A percentile compares a stretch with the other conserved stretches of the same genome.
phyloP scores from a whole-genome alignment of 345 rosid genomes.

The Tarenaya hassleriana region DNA sequence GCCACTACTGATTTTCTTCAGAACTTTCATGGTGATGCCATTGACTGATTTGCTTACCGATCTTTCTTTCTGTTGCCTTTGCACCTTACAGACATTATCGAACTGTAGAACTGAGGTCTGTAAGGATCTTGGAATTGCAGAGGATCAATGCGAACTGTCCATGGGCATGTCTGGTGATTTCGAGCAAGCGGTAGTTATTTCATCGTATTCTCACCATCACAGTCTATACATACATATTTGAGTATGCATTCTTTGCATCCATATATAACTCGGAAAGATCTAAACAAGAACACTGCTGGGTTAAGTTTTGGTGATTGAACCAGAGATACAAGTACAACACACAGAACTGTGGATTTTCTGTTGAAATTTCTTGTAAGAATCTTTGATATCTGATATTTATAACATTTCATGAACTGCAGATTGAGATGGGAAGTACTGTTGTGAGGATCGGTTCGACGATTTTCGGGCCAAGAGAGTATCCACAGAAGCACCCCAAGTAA shows the following conservation, averaged over 20 bases:
- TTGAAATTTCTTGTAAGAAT: too few species aligned
- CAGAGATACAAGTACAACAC: too few species aligned
- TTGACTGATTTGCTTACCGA: conserved; percentile 3
- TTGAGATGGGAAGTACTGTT: conserved; percentile 85
- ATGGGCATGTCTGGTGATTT: conserved; percentile 98
- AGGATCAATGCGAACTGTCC: conserved; percentile 74
- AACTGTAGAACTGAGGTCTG: conserved; percentile 73
- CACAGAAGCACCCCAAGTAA: conserved; percentile 34
- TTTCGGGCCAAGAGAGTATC: conserved; percentile 78
- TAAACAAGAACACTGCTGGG: too few species aligned
- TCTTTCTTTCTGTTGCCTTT: not conserved
- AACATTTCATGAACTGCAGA: conserved; percentile 38
- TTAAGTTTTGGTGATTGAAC: too few species aligned
- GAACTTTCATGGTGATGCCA: too few species aligned
- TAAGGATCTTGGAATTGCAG: conserved; percentile 66
- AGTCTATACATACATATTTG: too few species aligned
- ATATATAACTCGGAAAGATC: too few species aligned
- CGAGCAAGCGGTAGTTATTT: conserved; percentile 64
- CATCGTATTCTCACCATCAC: too few species aligned
- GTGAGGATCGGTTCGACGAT: conserved; percentile 92
- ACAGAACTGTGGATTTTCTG: too few species aligned
- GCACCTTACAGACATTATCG: conserved; percentile 39
- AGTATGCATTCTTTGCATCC: too few species aligned
- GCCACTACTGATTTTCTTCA: not conserved
- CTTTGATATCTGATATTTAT: too few species aligned